Percentiles rank a stretch among this genome's conserved stretches.
Evolutionary conservation across 164 flowering plant species (phyloP).

Genomic region (Magnolia sinica): DNA sequence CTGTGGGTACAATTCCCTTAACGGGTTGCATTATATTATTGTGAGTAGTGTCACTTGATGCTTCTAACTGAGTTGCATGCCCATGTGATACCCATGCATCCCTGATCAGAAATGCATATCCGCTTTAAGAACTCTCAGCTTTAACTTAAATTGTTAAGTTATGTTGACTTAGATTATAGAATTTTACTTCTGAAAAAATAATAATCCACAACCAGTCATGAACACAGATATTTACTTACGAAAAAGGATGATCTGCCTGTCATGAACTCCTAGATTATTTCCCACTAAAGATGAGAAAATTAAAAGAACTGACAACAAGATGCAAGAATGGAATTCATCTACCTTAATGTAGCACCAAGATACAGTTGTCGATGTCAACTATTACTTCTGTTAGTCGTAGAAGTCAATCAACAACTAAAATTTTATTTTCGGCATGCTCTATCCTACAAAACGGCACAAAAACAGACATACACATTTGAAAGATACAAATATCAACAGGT

Average conservation of each 20-base stretch:
- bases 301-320: too few species aligned
- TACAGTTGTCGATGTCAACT: not conserved
- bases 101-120: conserved; percentile 13
- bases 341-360: too few species aligned
- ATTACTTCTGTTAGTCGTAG: not conserved
- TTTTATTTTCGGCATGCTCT: not conserved
- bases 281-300: too few species aligned
- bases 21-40: conserved; percentile 9
- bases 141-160: not conserved
- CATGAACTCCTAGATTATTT: too few species aligned
- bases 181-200: too few species aligned
- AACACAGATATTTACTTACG: too few species aligned
- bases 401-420: not conserved
- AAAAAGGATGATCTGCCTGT: too few species aligned
- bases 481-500: not conserved
- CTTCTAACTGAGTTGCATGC: conserved; percentile 18
- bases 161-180: not conserved
- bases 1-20: conserved; percentile 6
- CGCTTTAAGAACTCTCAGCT: conserved; percentile 8
- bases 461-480: not conserved
- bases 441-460: not conserved
- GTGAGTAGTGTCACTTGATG: conserved; percentile 10
- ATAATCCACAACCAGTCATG: too few species aligned
- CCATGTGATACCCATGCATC: conserved; percentile 12
- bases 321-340: too few species aligned